Evolutionary conservation across 176 grass and related monocot species (phyloP), one percentile per base, ranked within the genome.

Genomic region (Carex kokanica): DNA sequence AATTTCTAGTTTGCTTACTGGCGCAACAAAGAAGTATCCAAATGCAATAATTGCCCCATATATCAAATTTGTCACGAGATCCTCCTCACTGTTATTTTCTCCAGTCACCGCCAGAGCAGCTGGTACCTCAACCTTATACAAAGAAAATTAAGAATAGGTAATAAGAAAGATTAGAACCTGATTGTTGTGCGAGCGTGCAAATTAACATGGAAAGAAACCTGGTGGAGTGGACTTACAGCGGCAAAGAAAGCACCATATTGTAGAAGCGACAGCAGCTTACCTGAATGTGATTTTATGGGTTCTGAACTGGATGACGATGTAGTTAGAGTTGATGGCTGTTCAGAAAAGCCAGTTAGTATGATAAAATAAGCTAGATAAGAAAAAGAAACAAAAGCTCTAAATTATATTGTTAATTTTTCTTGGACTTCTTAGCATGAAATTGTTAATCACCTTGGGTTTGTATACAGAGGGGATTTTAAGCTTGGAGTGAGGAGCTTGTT

Each of bases 31-130:
- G 10, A 98, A 70, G 84, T 95, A 98, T 2, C 94, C 2, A 70
- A 95, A 64, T 68, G 87, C 87, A 68, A 98, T 60, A 29, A 59
- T 81, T 3, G 90, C 95, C 32, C 82, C 13, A 17, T 83, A 85
- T 69, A 90, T 78, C 84, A 98, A 88, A 60, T 88, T 95, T 62
- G 31, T 87, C 61, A 89, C 64, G 74, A 98, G 63, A 83, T 89
- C 88, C 11, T 83, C 17, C 51, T 98, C 91, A 2, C 86, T 10
- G 72, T 88, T 90, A 58, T 98, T 94, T 52, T 97, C 92, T 60
- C 92, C 95, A 16, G 91, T 93, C 84, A 98, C 88, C 16, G 95
- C 92, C 86, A 91, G 64, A 51, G 90, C 92, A 47, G 92, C 71
- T 29, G 87, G 84, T 3, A 87, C 93, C 74, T 98, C 79, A 12